Conservation (phyloP, 1,139 yeast genomes). For the Taphrina pruni region DNA sequence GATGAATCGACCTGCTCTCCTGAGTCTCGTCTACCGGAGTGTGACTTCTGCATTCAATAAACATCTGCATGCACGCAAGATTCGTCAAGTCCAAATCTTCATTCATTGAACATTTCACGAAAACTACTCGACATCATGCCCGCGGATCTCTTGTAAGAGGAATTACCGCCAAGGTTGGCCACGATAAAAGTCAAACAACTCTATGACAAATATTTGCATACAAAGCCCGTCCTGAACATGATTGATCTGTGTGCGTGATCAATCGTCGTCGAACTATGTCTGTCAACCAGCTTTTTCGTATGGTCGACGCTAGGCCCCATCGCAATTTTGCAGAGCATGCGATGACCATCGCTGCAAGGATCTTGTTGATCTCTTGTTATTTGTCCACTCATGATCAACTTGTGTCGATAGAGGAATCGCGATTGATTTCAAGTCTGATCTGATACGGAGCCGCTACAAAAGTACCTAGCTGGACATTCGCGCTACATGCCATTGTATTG, state of each 20-base stretch:
- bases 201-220: constrained; percentile 13
- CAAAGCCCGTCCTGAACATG: neutral
- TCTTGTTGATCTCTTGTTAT: no score
- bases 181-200: constrained; percentile 1
- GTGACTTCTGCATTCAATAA: constrained; percentile 1
- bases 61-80: neutral
- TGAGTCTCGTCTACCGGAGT: neutral
- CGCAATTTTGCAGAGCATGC: neutral
- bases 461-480: no score
- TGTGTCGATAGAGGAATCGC: no score
- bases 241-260: neutral
- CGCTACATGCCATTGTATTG: no score
- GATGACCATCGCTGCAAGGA: no score
- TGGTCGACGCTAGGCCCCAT: neutral
- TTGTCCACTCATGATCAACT: no score
- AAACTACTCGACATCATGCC: no score
- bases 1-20: neutral
- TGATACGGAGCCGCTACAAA: no score
- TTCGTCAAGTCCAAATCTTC: neutral
- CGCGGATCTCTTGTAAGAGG: neutral
- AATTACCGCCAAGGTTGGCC: constrained; percentile 5
- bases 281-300: neutral
- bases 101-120: no score
- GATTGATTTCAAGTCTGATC: no score
- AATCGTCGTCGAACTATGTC: no score